A percentile compares a stretch with the other conserved stretches of the same genome.
Conservation (phyloP, 192 early-diverging fungal species). For the Coemansia sp. region DNA sequence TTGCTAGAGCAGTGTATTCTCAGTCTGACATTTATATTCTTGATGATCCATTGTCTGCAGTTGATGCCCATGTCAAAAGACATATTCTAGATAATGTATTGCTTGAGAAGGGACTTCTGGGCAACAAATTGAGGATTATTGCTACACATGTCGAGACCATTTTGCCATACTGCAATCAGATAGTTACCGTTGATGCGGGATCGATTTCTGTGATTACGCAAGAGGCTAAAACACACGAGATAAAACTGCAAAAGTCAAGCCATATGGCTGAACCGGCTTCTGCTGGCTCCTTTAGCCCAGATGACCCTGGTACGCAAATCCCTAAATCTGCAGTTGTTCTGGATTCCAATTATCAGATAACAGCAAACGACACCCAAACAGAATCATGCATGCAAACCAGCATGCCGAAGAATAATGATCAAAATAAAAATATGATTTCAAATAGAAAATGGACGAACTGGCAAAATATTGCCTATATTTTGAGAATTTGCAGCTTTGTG, state of each 20-base stretch:
- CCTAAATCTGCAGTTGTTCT: background rate
- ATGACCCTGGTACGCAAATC: background rate
- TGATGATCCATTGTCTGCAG: slow-evolving; percentile 72
- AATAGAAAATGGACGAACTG: slow-evolving; percentile 21
- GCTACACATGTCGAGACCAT: slow-evolving; percentile 33
- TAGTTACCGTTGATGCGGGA: slow-evolving; percentile 15
- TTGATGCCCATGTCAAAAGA: slow-evolving; percentile 63
- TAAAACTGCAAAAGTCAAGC: slow-evolving; percentile 14
- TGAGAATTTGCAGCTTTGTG: slow-evolving; percentile 9
- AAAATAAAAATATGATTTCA: background rate
- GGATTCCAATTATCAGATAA: background rate
- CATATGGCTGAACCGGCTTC: slow-evolving; percentile 6
- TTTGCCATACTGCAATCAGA: slow-evolving; percentile 22
- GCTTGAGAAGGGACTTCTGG: slow-evolving; percentile 56
- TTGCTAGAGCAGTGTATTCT: slow-evolving; percentile 67
- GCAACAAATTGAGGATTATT: slow-evolving; percentile 52
- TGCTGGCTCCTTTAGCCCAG: background rate
- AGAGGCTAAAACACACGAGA: slow-evolving; percentile 36
- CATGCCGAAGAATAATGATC: slow-evolving; percentile 5
- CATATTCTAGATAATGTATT: slow-evolving; percentile 67
- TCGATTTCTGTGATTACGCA: slow-evolving; percentile 43
- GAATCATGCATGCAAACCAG: slow-evolving; percentile 6
- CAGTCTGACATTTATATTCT: slow-evolving; percentile 67
- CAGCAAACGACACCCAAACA: too few species aligned
- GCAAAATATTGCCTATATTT: slow-evolving; percentile 53